These are phyloP conservation scores for Mycena filopes DNA, from an alignment of 768 basidiomycete genomes.

Conservation along the genomic window DNA sequence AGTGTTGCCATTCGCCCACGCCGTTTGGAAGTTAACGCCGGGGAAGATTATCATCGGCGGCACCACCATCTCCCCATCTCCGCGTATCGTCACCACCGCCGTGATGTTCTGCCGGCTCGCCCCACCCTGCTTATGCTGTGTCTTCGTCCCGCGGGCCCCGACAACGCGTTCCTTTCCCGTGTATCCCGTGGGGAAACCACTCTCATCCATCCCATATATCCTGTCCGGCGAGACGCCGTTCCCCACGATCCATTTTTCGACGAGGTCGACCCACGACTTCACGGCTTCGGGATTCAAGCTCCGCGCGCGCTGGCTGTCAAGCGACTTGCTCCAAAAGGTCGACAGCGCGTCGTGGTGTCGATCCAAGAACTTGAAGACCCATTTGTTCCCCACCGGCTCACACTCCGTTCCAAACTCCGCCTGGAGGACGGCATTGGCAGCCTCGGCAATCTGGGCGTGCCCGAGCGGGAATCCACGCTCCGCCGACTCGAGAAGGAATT, in stretches of 20 bases:
- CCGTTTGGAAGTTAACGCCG: conserved; percentile 38
- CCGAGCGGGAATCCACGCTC: conserved; percentile 29
- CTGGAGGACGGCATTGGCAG: conserved; percentile 34
- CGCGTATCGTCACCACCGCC: conserved; percentile 41
- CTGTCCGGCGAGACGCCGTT: conserved; percentile 33
- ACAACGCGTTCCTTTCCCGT: conserved; percentile 40
- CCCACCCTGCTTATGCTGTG: conserved; percentile 45
- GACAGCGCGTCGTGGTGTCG: conserved; percentile 41
- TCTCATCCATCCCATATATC: conserved; percentile 50
- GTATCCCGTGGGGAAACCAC: conserved; percentile 40
- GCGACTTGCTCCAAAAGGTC: conserved; percentile 44
- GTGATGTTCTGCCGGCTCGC: conserved; percentile 42
- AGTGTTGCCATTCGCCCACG: conserved; percentile 38
- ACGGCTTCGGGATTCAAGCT: conserved; percentile 43
- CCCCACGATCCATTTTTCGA: conserved; percentile 41
- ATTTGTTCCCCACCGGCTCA: conserved; percentile 33
- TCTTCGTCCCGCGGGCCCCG: conserved; percentile 36
- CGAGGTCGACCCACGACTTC: conserved; percentile 44
- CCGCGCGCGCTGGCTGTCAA: conserved; percentile 43
- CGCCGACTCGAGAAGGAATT: conserved; percentile 35
- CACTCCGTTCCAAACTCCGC: conserved; percentile 6
- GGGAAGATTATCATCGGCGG: conserved; percentile 40
- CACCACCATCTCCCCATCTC: conserved; percentile 37
- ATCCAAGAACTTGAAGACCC: conserved; percentile 38
- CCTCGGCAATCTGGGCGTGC: conserved; percentile 13